A percentile compares a stretch with the other conserved stretches of the same genome.
Evolutionary conservation across 495 filamentous ascomycete species (phyloP).

Genomic region (Astrothelium subdiscretum): DNA sequence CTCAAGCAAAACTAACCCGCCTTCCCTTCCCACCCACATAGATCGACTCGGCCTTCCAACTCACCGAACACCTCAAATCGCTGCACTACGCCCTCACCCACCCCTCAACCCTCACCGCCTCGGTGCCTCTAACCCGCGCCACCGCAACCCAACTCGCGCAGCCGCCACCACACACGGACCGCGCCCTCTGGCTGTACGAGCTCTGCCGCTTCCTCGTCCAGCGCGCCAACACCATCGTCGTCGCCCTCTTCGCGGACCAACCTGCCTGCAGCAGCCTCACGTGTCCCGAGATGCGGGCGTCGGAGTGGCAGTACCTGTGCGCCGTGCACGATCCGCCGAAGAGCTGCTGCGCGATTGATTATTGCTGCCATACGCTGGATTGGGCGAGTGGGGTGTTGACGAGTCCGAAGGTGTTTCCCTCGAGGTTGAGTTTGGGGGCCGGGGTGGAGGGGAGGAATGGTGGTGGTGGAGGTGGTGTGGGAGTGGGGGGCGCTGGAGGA

Average conservation of each 20-base stretch:
- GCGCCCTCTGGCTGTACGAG: slow-evolving; percentile 91
- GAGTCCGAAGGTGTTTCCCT: slow-evolving; percentile 83
- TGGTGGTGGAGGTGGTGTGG: slow-evolving; percentile 16
- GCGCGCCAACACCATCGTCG: slow-evolving; percentile 82
- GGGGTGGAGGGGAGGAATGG: slow-evolving; percentile 32
- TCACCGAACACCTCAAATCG: slow-evolving; percentile 95
- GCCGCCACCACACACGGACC: slow-evolving; percentile 68
- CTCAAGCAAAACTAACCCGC: not conserved
- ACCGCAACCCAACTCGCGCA: slow-evolving; percentile 62
- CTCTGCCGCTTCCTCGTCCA: slow-evolving; percentile 88
- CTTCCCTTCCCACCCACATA: slow-evolving; percentile 1
- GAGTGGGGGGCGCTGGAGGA: not conserved
- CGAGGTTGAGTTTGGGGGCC: slow-evolving; percentile 61
- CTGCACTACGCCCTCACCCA: slow-evolving; percentile 72
- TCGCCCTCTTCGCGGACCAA: slow-evolving; percentile 80
- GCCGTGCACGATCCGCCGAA: slow-evolving; percentile 94
- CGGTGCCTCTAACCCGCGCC: slow-evolving; percentile 60
- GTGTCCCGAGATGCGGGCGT: slow-evolving; percentile 95
- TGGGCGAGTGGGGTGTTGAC: slow-evolving; percentile 90
- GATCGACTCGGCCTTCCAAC: slow-evolving; percentile 88
- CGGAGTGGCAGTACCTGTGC: slow-evolving; percentile 98
- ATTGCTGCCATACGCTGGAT: slow-evolving; percentile 96
- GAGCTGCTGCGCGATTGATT: slow-evolving; percentile 93
- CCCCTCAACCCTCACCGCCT: slow-evolving; percentile 53
- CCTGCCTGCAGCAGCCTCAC: slow-evolving; percentile 77